Evolutionary conservation across 352 stramenopile species (phyloP).

Genomic region (Blastocystis sp.): DNA sequence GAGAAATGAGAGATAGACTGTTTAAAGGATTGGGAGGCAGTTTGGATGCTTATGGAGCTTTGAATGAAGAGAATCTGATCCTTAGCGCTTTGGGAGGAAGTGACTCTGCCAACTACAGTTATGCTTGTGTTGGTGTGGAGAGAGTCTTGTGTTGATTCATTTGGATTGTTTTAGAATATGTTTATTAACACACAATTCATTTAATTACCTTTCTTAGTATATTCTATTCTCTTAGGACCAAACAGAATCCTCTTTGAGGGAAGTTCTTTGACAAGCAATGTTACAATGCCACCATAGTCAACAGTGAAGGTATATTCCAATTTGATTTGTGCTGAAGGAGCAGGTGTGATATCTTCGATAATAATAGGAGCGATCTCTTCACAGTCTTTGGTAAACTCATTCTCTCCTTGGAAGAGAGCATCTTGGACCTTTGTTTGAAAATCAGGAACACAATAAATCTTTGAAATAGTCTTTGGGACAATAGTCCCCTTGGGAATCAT

Average conservation of each 20-base stretch:
- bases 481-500: neutral
- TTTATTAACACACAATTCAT: too few relatives aligned
- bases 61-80: constrained; percentile 42
- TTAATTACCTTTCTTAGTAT: too few relatives aligned
- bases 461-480: neutral
- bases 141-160: neutral
- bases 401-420: neutral
- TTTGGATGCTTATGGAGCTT: constrained; percentile 8
- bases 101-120: constrained; percentile 37
- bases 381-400: neutral
- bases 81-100: constrained; percentile 30
- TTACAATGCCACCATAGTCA: neutral
- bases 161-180: neutral
- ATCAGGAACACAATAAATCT: neutral
- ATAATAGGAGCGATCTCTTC: neutral
- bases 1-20: neutral
- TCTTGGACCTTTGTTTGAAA: neutral
- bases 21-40: constrained; percentile 1
- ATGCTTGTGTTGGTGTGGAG: constrained; percentile 34
- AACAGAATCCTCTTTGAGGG: neutral
- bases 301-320: neutral
- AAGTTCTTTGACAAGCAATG: neutral
- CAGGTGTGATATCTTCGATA: neutral
- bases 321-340: neutral
- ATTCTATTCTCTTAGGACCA: neutral